Evolutionary conservation across 371 early-diverging fungal genomes (phyloP).

Genomic region (Dichotomocladium elegans): DNA sequence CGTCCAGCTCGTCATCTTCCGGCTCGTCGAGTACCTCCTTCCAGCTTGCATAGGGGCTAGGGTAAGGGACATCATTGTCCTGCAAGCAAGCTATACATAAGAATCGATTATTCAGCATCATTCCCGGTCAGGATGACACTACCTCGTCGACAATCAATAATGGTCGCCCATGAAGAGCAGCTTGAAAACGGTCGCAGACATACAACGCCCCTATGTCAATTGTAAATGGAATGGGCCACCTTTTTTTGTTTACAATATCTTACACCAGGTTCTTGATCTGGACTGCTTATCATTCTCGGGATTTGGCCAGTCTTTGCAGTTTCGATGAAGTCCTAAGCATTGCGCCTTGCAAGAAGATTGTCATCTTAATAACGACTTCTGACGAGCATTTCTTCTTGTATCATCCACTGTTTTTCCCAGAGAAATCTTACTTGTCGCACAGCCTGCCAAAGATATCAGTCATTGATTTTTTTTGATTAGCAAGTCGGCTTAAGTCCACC

Average conservation of each 20-base stretch:
- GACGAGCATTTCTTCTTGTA: not conserved
- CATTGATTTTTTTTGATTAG: too few species aligned
- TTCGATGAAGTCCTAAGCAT: slow-evolving; percentile 42
- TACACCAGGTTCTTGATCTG: slow-evolving; percentile 42
- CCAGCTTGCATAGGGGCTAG: slow-evolving; percentile 33
- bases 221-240: not conserved
- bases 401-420: not conserved
- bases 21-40: slow-evolving; percentile 38
- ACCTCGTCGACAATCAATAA: slow-evolving; percentile 44
- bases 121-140: too few species aligned
- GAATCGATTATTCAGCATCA: not conserved
- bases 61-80: slow-evolving; percentile 44
- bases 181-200: slow-evolving; percentile 40
- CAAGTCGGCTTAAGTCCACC: too few species aligned
- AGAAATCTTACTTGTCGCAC: not conserved
- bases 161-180: slow-evolving; percentile 41
- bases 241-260: too few species aligned
- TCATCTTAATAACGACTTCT: too few species aligned
- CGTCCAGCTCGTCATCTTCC: slow-evolving; percentile 8
- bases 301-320: slow-evolving; percentile 43
- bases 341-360: slow-evolving; percentile 51
- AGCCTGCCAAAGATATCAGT: not conserved
- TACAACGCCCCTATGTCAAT: slow-evolving; percentile 25
- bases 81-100: not conserved
- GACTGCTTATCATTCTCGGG: slow-evolving; percentile 42